phyloP scores from a whole-genome alignment of 1,284 basidiomycete genomes.

The Anthracocystis walkeri region DNA sequence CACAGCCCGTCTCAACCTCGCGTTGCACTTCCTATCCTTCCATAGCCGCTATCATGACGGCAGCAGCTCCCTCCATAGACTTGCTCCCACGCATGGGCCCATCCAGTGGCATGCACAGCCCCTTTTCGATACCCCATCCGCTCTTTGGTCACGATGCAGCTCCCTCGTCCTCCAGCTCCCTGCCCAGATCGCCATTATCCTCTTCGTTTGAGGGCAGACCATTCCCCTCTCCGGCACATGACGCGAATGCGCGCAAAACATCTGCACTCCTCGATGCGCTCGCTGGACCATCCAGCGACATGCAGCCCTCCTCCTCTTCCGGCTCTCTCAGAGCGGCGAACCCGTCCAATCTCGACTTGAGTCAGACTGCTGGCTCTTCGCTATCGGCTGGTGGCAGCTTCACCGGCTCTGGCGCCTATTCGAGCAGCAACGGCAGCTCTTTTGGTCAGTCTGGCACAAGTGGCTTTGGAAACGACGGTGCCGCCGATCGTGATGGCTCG shows the following conservation, averaged over 20 bases:
- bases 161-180: slow-evolving; percentile 18
- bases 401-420: slow-evolving; percentile 21
- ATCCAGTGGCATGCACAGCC: slow-evolving; percentile 27
- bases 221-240: slow-evolving; percentile 5
- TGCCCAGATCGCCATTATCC: slow-evolving; percentile 17
- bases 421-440: slow-evolving; percentile 17
- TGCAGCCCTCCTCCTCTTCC: slow-evolving; percentile 20
- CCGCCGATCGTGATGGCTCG: slow-evolving; percentile 10
- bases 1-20: background rate
- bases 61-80: slow-evolving; percentile 24
- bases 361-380: slow-evolving; percentile 34
- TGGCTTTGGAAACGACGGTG: slow-evolving; percentile 14
- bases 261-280: slow-evolving; percentile 37
- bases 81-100: slow-evolving; percentile 31
- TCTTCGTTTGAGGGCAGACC: slow-evolving; percentile 4
- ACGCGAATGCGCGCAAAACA: slow-evolving; percentile 17
- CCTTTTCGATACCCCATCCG: slow-evolving; percentile 48
- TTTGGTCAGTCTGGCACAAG: slow-evolving; percentile 5
- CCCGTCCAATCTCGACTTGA: slow-evolving; percentile 28
- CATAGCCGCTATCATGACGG: slow-evolving; percentile 20
- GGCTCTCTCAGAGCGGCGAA: slow-evolving; percentile 13
- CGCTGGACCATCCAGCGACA: slow-evolving; percentile 21
- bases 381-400: slow-evolving; percentile 22
- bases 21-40: slow-evolving; percentile 3
- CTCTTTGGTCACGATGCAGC: slow-evolving; percentile 31